phyloP scores from a whole-genome alignment of 164 flowering plant species.

The Annona squamosa region DNA sequence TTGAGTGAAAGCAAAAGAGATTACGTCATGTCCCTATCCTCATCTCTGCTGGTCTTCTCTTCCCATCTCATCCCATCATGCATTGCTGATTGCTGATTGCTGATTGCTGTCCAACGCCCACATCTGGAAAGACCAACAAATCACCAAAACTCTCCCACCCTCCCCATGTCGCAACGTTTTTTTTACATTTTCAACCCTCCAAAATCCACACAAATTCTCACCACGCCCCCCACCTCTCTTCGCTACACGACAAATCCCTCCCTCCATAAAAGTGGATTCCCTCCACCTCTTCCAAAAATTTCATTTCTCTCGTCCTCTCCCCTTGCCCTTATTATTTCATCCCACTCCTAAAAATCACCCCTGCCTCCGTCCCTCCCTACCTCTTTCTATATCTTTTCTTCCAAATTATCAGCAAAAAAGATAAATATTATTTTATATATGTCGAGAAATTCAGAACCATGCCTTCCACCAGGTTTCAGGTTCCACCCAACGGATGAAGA shows the following conservation, averaged over 20 bases:
- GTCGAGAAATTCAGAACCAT: conserved; percentile 3
- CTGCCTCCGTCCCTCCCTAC: background rate
- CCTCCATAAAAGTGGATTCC: conserved; percentile 13
- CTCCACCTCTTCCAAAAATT: conserved; percentile 11
- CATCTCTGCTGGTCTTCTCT: background rate
- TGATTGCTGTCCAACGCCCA: background rate
- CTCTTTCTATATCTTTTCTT: background rate
- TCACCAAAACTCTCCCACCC: background rate
- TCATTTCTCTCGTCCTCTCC: conserved; percentile 10
- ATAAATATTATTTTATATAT: background rate
- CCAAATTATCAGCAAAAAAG: no score
- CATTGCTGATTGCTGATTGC: no score
- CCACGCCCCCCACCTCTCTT: background rate
- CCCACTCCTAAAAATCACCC: background rate
- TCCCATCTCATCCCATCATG: no score
- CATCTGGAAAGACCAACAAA: background rate
- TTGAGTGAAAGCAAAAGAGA: no score
- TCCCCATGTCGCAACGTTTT: background rate
- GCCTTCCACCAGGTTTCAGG: conserved; percentile 45
- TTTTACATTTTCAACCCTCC: background rate
- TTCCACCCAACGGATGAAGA: conserved; percentile 68
- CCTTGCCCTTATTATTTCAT: background rate
- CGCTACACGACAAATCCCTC: conserved; percentile 14
- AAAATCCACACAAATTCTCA: background rate
- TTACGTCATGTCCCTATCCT: conserved; percentile 6